A percentile compares a stretch with the other conserved stretches of the same genome.
These are phyloP conservation scores for Cucurbitaria berberidis DNA, from an alignment of 2,329 filamentous ascomycete genomes.

Conservation along the genomic window DNA sequence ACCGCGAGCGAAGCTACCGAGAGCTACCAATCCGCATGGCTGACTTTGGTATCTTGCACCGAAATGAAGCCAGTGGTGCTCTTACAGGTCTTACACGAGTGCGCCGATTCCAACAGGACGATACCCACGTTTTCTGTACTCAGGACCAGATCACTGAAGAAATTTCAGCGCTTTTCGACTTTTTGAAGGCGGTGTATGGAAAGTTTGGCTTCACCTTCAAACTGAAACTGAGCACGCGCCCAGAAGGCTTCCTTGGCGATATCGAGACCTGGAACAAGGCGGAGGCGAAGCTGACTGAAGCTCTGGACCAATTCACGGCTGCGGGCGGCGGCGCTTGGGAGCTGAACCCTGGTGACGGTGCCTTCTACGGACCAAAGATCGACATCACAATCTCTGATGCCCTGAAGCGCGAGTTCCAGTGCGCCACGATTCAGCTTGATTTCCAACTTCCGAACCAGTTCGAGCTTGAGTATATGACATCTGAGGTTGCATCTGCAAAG, in stretches of 20 bases:
- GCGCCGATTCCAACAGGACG: slow-evolving; percentile 93
- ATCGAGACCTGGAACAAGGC: slow-evolving; percentile 88
- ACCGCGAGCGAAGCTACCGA: slow-evolving; percentile 83
- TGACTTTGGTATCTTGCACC: slow-evolving; percentile 93
- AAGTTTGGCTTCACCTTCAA: slow-evolving; percentile 90
- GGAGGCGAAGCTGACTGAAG: slow-evolving; percentile 78
- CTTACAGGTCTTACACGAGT: slow-evolving; percentile 90
- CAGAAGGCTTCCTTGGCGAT: slow-evolving; percentile 87
- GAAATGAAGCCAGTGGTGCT: slow-evolving; percentile 93
- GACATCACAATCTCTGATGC: slow-evolving; percentile 94
- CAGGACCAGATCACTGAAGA: slow-evolving; percentile 78
- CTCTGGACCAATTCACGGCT: slow-evolving; percentile 74
- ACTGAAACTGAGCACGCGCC: slow-evolving; percentile 89
- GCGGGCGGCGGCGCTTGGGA: slow-evolving; percentile 75
- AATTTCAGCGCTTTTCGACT: slow-evolving; percentile 85
- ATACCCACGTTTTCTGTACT: slow-evolving; percentile 94
- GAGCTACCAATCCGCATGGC: slow-evolving; percentile 92
- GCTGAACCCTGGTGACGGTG: slow-evolving; percentile 91
- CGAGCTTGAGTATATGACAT: slow-evolving; percentile 83
- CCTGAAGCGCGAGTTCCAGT: slow-evolving; percentile 82
- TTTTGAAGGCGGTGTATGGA: slow-evolving; percentile 79
- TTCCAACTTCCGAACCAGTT: slow-evolving; percentile 88
- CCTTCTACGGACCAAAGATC: slow-evolving; percentile 98
- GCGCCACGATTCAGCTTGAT: slow-evolving; percentile 92
- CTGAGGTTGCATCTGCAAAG: slow-evolving; percentile 61